Evolutionary conservation across 306 rosid species (phyloP).

Genomic region (Spatholobus suberectus): DNA sequence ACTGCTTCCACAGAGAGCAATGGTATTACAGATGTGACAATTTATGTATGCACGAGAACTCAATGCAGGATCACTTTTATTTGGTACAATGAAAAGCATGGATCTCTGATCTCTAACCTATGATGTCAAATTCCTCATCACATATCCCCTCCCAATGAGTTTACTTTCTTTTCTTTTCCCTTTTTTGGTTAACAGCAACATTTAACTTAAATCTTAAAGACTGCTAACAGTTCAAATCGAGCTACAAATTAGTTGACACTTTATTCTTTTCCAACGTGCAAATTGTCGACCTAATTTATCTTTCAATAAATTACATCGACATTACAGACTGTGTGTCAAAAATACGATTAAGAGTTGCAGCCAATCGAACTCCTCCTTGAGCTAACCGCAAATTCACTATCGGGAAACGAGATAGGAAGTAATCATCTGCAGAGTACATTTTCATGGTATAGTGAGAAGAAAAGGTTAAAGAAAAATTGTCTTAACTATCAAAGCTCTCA

Average conservation of each 20-base stretch:
- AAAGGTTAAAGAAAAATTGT: not conserved
- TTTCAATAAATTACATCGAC: not conserved
- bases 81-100: not conserved
- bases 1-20: not conserved
- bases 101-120: not conserved
- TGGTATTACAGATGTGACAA: not conserved
- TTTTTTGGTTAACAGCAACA: not conserved
- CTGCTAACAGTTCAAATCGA: not conserved
- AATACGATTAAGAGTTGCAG: conserved; percentile 75
- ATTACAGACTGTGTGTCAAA: conserved; percentile 36
- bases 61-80: not conserved
- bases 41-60: not conserved
- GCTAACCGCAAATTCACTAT: conserved; percentile 67
- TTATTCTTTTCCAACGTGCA: not conserved
- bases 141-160: no score
- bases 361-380: conserved; percentile 91
- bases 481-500: not conserved
- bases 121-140: not conserved
- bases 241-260: not conserved
- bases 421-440: conserved; percentile 59
- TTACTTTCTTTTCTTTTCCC: no score
- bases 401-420: conserved; percentile 76
- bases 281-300: not conserved
- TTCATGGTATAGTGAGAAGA: not conserved
- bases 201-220: not conserved